Base-by-base conservation (phyloP, 2,329 filamentous ascomycete species). In the Aphanoascus verrucosus region DNA sequence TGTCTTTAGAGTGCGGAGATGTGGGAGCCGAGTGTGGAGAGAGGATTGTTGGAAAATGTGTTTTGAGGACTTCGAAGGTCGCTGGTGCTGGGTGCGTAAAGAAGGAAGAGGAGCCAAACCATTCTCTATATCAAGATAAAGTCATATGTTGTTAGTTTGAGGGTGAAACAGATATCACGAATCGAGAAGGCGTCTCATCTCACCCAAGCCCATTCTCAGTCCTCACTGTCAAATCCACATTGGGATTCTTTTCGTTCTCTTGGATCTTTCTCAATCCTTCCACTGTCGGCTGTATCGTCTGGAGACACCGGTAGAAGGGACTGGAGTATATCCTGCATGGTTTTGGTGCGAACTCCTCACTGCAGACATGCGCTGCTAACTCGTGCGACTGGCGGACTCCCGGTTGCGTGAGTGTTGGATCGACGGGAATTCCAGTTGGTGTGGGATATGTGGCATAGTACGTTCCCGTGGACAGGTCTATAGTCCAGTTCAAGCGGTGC, bases 401-500 rank as follows among this genome's bases (percentile, higher is more conserved):
- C 65, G 97, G 84, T 19, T 86, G 82, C 6, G 90, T 89, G 61
- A 98, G 78, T 8, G 88, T 84, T 44, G 90, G 90, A 66, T 98
- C 93, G 23, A 86, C 85, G 3, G 90, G 78, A 58, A 95, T 89
- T 51, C 87, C 86, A 5, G 93, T 97, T 0, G 93, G 91, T 37
- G 87, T 88, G 41, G 78, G 81, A 59, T 93, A 81, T 55, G 76
- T 76, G 20, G 85, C 75, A 52, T 78, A 79, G 74, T 97, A 97
- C 61, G 77, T 77, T 51, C 93, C 91, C 37, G 87, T 91, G 57
- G 77, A 73, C 44, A 83, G 81, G 70, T 97, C 84, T 56, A 97
- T 87, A 42, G 81, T 81, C 88, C 90, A 97, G 67, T 86, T 89
- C 59, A 86, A 84, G 58, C 93, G 88, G 70, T 94, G 95, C 90